These are phyloP conservation scores for Beauveria sp. DNA, from an alignment of 2,329 filamentous ascomycete genomes.

Conservation along the genomic window DNA sequence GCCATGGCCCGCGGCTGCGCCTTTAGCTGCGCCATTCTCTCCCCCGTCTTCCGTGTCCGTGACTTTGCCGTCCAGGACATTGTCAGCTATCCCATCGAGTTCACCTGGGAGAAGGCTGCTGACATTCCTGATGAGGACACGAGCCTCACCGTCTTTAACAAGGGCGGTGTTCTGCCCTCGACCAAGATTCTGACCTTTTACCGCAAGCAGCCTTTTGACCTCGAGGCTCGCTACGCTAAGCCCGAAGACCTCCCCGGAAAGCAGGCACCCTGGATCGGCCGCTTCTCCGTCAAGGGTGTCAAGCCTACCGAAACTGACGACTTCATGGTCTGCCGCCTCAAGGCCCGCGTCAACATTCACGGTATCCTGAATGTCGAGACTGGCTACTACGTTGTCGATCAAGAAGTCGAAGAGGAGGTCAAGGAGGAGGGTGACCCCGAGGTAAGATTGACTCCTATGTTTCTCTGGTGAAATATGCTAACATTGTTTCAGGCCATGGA, in stretches of 20 bases:
- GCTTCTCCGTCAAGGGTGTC: constrained; percentile 96
- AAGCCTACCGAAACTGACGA: constrained; percentile 89
- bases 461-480: constrained; percentile 16
- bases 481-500: constrained; percentile 64
- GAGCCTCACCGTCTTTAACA: constrained; percentile 93
- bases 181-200: constrained; percentile 99
- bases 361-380: constrained; percentile 94
- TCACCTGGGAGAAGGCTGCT: constrained; percentile 96
- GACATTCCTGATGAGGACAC: constrained; percentile 99
- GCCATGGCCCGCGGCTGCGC: constrained; percentile 91
- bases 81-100: constrained; percentile 96
- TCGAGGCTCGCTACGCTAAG: constrained; percentile 89
- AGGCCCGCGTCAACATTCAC: constrained; percentile 93
- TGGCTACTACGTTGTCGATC: constrained; percentile 96
- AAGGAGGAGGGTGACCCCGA: constrained; percentile 64
- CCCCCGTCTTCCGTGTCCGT: constrained; percentile 94
- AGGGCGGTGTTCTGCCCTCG: constrained; percentile 91
- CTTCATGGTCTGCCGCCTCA: constrained; percentile 99
- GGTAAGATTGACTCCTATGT: constrained; percentile 45
- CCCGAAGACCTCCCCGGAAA: constrained; percentile 82
- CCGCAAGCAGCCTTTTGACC: constrained; percentile 92
- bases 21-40: constrained; percentile 95
- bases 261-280: constrained; percentile 88
- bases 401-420: constrained; percentile 91
- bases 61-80: constrained; percentile 98